These are phyloP conservation scores for Clavariopsis aquatica DNA, from an alignment of 495 filamentous ascomycete genomes.

Conservation along the genomic window DNA sequence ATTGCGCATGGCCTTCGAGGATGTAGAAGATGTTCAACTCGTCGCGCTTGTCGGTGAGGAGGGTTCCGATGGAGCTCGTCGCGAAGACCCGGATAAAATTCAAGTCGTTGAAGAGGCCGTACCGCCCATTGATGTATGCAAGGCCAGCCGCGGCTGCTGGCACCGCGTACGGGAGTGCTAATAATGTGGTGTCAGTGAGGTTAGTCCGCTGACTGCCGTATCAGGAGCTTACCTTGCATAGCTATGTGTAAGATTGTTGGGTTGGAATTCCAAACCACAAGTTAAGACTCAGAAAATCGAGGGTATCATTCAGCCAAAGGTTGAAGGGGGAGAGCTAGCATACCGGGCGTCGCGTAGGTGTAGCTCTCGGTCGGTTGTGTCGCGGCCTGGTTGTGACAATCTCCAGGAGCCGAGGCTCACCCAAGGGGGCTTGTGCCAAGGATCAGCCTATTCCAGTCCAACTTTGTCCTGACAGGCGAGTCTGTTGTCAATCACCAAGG, in stretches of 20 bases:
- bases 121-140: conserved; percentile 81
- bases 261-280: not conserved
- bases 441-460: not conserved
- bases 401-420: not conserved
- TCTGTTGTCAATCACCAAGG: not conserved
- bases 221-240: not conserved
- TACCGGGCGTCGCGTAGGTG: not conserved
- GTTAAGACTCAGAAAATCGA: not conserved
- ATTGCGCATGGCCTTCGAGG: conserved; percentile 68
- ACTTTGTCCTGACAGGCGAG: too few relatives aligned
- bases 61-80: conserved; percentile 48
- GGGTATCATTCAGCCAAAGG: not conserved
- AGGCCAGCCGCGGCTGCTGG: conserved; percentile 65
- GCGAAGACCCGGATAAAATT: conserved; percentile 55
- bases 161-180: conserved; percentile 52
- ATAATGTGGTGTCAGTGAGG: not conserved
- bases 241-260: not conserved
- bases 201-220: not conserved
- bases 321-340: not conserved
- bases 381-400: not conserved
- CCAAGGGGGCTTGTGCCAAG: not conserved
- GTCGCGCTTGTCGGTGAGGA: conserved; percentile 53
- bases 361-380: not conserved
- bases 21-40: conserved; percentile 75
- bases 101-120: conserved; percentile 66